phyloP scores from a whole-genome alignment of 306 rosid genomes.

The Rubus parviflorus region DNA sequence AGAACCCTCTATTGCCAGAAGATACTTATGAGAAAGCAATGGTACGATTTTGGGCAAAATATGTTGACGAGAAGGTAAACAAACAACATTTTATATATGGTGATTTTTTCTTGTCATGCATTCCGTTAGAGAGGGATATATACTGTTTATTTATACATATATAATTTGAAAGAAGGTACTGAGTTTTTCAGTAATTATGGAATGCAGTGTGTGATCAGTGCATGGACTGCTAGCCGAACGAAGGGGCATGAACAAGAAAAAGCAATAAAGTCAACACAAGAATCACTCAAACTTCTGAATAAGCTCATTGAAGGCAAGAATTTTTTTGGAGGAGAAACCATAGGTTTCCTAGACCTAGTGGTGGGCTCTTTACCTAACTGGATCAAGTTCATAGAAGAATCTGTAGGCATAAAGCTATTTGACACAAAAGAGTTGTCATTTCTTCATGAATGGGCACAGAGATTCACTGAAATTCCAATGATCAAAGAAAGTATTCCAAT shows the following conservation, averaged over 20 bases:
- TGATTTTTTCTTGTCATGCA: neutral
- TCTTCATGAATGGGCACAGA: constrained; percentile 53
- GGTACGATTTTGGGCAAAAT: constrained; percentile 23
- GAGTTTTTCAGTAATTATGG: neutral
- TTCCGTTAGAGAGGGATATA: no score
- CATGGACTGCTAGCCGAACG: constrained; percentile 51
- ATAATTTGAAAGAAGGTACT: neutral
- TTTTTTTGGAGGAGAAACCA: constrained; percentile 55
- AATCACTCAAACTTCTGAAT: constrained; percentile 41
- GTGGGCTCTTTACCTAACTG: constrained; percentile 53
- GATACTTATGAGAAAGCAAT: constrained; percentile 20
- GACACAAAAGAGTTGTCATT: constrained; percentile 43
- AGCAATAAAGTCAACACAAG: constrained; percentile 50
- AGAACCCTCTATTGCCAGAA: constrained; percentile 29
- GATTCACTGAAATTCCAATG: constrained; percentile 38
- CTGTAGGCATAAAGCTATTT: constrained; percentile 47
- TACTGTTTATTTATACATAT: neutral
- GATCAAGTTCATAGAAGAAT: constrained; percentile 47
- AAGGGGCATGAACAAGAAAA: constrained; percentile 46
- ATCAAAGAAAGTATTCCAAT: constrained; percentile 42
- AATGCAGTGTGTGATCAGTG: constrained; percentile 45
- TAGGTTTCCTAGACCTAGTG: constrained; percentile 49
- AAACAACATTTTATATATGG: neutral
- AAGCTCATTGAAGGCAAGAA: constrained; percentile 42
- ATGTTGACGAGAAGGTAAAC: constrained; percentile 34